A percentile compares a stretch with the other conserved stretches of the same genome.
Conservation (phyloP, 768 basidiomycete species). For the Leccinum uliginosum region DNA sequence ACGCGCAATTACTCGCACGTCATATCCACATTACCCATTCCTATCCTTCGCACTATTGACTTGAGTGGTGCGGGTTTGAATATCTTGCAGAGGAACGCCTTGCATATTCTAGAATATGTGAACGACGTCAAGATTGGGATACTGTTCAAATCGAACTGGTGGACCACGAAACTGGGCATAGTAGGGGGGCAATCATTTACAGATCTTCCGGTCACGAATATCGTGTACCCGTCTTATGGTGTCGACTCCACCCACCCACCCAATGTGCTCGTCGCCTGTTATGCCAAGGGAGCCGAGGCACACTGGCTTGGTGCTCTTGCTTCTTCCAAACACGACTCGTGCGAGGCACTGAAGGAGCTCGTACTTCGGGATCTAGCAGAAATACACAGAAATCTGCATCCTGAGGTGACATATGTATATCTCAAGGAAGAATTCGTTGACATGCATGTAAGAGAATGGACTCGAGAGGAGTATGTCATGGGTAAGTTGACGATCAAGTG, state of each 20-base stretch:
- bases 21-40: not conserved
- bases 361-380: not conserved
- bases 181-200: no score
- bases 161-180: no score
- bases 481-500: no score
- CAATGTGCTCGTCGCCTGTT: not conserved
- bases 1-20: not conserved
- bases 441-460: no score
- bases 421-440: no score
- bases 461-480: no score
- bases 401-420: no score
- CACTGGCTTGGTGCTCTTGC: not conserved
- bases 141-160: no score
- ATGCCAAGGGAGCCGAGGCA: not conserved
- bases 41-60: not conserved
- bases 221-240: not conserved
- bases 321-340: not conserved
- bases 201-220: no score
- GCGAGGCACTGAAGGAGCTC: not conserved
- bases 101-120: no score
- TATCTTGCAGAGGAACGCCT: not conserved
- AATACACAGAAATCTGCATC: not conserved
- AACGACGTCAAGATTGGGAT: no score
- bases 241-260: not conserved
- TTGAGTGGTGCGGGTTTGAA: not conserved